phyloP scores from a whole-genome alignment of 805 yeast genomes.

The Blastobotrys mokoenaii region DNA sequence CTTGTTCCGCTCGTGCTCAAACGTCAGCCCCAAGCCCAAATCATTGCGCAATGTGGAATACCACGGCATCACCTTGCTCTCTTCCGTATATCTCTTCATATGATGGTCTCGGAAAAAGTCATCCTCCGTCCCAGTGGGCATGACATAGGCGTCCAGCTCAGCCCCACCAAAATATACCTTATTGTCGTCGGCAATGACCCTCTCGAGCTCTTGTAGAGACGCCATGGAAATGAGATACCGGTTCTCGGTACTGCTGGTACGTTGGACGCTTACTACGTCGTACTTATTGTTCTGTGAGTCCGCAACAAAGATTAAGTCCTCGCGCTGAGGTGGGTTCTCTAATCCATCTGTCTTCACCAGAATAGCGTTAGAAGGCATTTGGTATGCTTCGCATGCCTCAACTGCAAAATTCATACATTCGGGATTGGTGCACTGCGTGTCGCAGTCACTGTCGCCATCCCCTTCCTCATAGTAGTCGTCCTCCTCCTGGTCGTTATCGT shows the following conservation, averaged over 20 bases:
- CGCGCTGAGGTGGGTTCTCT: not conserved
- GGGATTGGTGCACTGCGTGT: conserved; percentile 5
- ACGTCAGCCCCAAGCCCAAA: not conserved
- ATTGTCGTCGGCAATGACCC: not conserved
- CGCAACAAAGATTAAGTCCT: not conserved
- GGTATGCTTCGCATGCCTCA: conserved; percentile 1
- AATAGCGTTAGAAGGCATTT: conserved; percentile 3
- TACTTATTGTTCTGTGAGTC: not conserved
- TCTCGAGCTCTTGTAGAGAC: not conserved
- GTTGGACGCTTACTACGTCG: not conserved
- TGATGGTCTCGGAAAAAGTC: conserved; percentile 4
- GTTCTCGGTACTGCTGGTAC: not conserved
- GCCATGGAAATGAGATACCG: not conserved
- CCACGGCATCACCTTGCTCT: not conserved
- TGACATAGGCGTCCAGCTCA: not conserved
- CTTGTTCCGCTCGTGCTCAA: not conserved
- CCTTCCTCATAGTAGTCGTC: conserved; percentile 4
- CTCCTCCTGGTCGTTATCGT: conserved; percentile 4
- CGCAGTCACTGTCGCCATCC: conserved; percentile 1
- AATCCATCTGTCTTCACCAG: not conserved
- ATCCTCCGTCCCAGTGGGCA: conserved; percentile 1
- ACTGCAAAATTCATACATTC: conserved; percentile 5
- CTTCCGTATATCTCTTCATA: not conserved
- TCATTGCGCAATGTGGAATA: not conserved
- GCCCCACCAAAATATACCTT: not conserved